Conservation (phyloP, 495 filamentous ascomycete species). For the Neurospora tetrasperma region DNA sequence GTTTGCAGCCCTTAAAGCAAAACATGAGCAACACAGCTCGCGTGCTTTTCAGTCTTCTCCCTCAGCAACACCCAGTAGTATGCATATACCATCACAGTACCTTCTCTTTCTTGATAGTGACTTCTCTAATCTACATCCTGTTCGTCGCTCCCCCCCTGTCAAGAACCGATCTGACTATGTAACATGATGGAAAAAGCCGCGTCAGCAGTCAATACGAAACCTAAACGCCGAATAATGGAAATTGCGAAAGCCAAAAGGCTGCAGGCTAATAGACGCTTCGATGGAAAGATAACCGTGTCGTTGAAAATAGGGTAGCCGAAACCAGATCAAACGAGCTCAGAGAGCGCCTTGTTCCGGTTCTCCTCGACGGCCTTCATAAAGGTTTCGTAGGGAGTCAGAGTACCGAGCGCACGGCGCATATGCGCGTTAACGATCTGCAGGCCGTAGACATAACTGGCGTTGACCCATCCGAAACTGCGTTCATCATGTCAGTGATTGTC, state of each 20-base stretch:
- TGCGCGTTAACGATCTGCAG: constrained; percentile 74
- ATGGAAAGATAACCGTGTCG: not conserved
- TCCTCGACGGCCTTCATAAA: constrained; percentile 47
- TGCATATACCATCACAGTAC: not conserved
- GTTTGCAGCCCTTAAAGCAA: not conserved
- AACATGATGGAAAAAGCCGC: not conserved
- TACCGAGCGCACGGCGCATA: constrained; percentile 74
- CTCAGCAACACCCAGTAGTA: not conserved
- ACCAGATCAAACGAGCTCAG: constrained; percentile 22
- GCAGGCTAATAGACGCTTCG: not conserved
- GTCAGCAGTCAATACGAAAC: not conserved
- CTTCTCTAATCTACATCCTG: not conserved
- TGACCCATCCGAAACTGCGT: constrained; percentile 92
- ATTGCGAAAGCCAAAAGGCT: not conserved
- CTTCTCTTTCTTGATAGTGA: not conserved
- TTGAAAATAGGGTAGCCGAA: not conserved
- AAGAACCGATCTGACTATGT: not conserved
- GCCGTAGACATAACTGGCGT: constrained; percentile 89
- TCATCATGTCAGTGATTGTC: constrained; percentile 17
- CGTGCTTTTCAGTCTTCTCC: not conserved
- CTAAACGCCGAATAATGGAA: not conserved
- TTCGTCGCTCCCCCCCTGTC: not conserved
- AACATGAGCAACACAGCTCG: not conserved
- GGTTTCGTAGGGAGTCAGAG: constrained; percentile 70
- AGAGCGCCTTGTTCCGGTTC: constrained; percentile 32